phyloP scores from a whole-genome alignment of 768 basidiomycete genomes.

The Hypholoma sublateritium region DNA sequence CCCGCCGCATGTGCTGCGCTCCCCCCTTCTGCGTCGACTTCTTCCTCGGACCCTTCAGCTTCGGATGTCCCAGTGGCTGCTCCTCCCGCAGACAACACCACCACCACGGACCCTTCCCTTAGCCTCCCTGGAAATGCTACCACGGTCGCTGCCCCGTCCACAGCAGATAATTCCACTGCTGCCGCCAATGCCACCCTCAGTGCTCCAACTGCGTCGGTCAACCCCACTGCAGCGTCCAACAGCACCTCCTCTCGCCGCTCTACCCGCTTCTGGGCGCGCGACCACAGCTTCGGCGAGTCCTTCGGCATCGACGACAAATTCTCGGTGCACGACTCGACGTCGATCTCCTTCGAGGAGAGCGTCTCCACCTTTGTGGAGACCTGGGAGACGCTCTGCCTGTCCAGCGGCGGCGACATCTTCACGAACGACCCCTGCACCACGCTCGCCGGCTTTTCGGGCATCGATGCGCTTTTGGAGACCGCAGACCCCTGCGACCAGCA shows the following conservation, averaged over 20 bases:
- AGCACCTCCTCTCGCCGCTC: conserved; percentile 14
- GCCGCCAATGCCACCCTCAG: conserved; percentile 9
- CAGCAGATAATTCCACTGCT: conserved; percentile 18
- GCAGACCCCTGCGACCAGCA: conserved; percentile 51
- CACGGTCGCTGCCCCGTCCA: conserved; percentile 4
- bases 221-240: conserved; percentile 15
- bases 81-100: conserved; percentile 20
- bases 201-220: conserved; percentile 9
- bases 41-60: conserved; percentile 19
- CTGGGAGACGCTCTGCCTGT: conserved; percentile 47
- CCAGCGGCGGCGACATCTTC: conserved; percentile 40
- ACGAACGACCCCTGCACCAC: conserved; percentile 40
- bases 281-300: conserved; percentile 2
- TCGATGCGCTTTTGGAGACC: conserved; percentile 43
- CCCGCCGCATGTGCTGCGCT: conserved; percentile 31
- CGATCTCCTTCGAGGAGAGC: conserved; percentile 26
- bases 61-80: conserved; percentile 18
- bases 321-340: conserved; percentile 10
- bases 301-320: conserved; percentile 13
- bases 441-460: conserved; percentile 38
- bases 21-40: conserved; percentile 11
- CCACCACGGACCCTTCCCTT: conserved; percentile 12
- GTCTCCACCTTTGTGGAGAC: conserved; percentile 30
- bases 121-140: conserved; percentile 7
- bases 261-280: conserved; percentile 19